phyloP scores from a whole-genome alignment of 1,139 yeast genomes.

The Lodderomyces margitis region DNA sequence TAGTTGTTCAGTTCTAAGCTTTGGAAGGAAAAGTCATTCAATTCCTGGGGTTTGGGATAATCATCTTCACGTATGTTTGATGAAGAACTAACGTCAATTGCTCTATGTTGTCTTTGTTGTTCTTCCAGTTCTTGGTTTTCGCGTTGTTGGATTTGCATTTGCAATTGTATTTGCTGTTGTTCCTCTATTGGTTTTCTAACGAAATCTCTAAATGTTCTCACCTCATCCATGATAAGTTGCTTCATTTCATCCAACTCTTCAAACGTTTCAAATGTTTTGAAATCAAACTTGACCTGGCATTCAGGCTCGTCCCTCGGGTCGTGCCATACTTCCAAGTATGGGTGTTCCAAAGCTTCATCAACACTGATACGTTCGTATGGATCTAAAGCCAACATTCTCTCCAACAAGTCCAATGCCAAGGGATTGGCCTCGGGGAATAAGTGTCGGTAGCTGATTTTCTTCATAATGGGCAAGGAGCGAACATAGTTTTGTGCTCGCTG shows the following conservation, averaged over 20 bases:
- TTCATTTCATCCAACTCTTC: constrained; percentile 79
- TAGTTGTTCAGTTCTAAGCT: constrained; percentile 13
- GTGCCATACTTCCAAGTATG: constrained; percentile 90
- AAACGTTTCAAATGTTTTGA: constrained; percentile 77
- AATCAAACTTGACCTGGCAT: constrained; percentile 81
- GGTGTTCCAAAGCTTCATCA: constrained; percentile 85
- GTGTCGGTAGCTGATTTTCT: constrained; percentile 70
- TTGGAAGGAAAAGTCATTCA: constrained; percentile 39
- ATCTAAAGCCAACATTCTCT: constrained; percentile 80
- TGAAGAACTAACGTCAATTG: constrained; percentile 10
- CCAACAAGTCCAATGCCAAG: constrained; percentile 78
- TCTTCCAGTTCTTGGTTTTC: constrained; percentile 27
- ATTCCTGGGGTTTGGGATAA: constrained; percentile 46
- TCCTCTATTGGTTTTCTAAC: constrained; percentile 76
- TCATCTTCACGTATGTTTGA: constrained; percentile 10
- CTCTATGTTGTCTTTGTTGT: constrained; percentile 17
- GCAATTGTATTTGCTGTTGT: constrained; percentile 51
- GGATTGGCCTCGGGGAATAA: constrained; percentile 86
- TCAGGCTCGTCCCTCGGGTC: constrained; percentile 94
- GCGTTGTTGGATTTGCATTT: constrained; percentile 34
- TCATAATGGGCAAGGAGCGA: constrained; percentile 78
- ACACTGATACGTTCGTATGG: constrained; percentile 86
- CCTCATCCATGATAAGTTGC: constrained; percentile 79
- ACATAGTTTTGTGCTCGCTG: constrained; percentile 91
- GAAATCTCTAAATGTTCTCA: constrained; percentile 71